Evolutionary conservation across 2,329 filamentous ascomycete species (phyloP).

Genomic region (Lecanicillium sp.): DNA sequence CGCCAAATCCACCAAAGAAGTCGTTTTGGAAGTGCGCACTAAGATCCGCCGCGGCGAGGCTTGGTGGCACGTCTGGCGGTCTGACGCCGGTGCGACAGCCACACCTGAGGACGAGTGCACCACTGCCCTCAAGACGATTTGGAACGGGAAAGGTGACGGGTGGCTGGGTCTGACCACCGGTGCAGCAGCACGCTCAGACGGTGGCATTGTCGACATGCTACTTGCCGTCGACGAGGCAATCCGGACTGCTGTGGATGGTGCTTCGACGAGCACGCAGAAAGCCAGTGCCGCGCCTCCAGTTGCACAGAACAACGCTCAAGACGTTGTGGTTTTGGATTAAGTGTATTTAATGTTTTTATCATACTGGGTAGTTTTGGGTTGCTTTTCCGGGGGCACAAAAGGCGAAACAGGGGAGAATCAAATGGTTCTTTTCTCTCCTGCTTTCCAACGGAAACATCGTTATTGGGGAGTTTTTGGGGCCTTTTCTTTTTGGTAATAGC

Average conservation of each 20-base stretch:
- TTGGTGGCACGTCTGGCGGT: conserved; percentile 43
- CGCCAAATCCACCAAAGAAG: conserved; percentile 14
- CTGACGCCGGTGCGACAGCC: conserved; percentile 13
- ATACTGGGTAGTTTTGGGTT: too few species aligned
- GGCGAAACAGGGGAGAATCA: too few species aligned
- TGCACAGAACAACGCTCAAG: not conserved
- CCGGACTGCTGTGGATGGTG: conserved; percentile 18
- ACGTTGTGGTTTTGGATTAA: conserved; percentile 9
- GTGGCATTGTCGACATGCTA: conserved; percentile 38
- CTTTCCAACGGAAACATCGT: too few species aligned
- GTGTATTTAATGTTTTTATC: too few species aligned
- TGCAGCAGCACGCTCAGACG: conserved; percentile 33
- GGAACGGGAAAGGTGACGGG: conserved; percentile 32
- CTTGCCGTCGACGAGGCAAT: conserved; percentile 38
- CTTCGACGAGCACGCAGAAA: not conserved
- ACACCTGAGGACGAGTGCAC: conserved; percentile 26
- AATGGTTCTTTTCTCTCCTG: too few species aligned
- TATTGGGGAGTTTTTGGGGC: too few species aligned
- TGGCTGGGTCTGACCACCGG: conserved; percentile 41
- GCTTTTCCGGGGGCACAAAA: too few species aligned
- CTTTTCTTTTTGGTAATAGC: too few species aligned
- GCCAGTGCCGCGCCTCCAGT: not conserved
- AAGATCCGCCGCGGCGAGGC: conserved; percentile 36
- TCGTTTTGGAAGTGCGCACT: conserved; percentile 42
- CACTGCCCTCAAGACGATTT: conserved; percentile 33